Evolutionary conservation across 2,329 filamentous ascomycete species (phyloP).

Genomic region (Pseudocercospora cruenta): DNA sequence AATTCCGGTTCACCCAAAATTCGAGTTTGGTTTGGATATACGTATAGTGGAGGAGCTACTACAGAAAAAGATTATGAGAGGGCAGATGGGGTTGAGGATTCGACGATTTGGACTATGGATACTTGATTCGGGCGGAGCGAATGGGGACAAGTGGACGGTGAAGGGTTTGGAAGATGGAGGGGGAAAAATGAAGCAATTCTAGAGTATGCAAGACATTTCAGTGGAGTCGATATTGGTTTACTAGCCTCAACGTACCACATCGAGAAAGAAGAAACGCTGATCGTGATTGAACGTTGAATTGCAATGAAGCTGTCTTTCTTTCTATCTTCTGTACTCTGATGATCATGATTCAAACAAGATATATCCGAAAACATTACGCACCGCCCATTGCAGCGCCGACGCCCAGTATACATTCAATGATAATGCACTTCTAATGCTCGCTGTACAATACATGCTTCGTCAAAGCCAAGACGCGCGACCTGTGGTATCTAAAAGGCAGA

Average conservation of each 20-base stretch:
- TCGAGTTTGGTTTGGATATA: neutral
- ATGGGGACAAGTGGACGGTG: no score
- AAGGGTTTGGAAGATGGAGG: no score
- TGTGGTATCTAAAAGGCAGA: conserved; percentile 36
- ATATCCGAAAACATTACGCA: neutral
- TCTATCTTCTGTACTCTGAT: neutral
- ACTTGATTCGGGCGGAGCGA: no score
- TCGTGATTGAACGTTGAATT: no score
- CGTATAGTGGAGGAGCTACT: neutral
- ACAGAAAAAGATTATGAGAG: neutral
- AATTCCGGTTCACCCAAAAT: neutral
- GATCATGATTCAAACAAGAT: neutral
- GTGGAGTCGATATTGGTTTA: no score
- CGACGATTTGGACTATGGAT: no score
- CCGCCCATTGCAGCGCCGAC: neutral
- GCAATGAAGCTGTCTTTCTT: neutral
- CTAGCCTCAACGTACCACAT: no score
- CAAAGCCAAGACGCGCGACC: neutral
- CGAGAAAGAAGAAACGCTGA: no score
- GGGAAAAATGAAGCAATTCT: no score
- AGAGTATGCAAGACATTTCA: no score
- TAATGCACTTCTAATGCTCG: neutral
- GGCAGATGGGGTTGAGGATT: no score
- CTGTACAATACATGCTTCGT: conserved; percentile 20
- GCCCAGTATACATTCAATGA: no score